Percentiles rank a stretch among this genome's conserved stretches.
phyloP scores from a whole-genome alignment of 176 grass and related monocot species.

The Luzula sylvatica region DNA sequence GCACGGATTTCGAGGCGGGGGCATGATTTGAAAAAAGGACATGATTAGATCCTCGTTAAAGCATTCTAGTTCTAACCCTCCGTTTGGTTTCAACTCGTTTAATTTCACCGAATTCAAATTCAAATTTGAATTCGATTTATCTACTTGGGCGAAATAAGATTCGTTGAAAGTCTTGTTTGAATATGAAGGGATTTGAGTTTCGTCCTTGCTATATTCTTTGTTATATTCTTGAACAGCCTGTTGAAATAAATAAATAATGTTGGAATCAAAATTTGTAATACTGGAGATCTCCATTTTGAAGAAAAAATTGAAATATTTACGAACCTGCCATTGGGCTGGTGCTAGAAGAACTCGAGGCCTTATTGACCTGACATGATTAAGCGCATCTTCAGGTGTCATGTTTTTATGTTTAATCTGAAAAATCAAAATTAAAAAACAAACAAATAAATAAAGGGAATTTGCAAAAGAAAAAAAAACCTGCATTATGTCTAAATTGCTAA shows the following conservation, averaged over 20 bases:
- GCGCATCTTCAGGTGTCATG: constrained; percentile 78
- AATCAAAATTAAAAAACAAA: background rate
- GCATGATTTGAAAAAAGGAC: constrained; percentile 36
- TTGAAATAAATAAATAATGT: constrained; percentile 1
- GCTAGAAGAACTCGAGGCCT: constrained; percentile 85
- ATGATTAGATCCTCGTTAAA: constrained; percentile 29
- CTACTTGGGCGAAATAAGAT: background rate
- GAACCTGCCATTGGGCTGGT: constrained; percentile 78
- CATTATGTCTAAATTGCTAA: too few relatives aligned
- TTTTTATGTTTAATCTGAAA: constrained; percentile 68
- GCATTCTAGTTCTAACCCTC: background rate
- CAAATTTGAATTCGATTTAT: background rate
- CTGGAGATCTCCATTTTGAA: background rate
- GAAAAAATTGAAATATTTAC: background rate
- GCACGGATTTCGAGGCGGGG: constrained; percentile 19
- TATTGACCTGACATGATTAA: constrained; percentile 71
- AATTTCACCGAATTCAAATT: constrained; percentile 2
- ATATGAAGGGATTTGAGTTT: background rate
- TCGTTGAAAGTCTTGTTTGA: background rate
- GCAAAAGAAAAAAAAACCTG: constrained; percentile 8
- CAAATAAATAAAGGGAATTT: constrained; percentile 9
- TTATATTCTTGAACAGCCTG: constrained; percentile 72
- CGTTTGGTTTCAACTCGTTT: background rate
- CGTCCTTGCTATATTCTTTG: constrained; percentile 24
- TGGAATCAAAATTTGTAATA: background rate